These are phyloP conservation scores for Sarocladium brachiariae DNA, from an alignment of 2,329 filamentous ascomycete genomes.

Conservation along the genomic window DNA sequence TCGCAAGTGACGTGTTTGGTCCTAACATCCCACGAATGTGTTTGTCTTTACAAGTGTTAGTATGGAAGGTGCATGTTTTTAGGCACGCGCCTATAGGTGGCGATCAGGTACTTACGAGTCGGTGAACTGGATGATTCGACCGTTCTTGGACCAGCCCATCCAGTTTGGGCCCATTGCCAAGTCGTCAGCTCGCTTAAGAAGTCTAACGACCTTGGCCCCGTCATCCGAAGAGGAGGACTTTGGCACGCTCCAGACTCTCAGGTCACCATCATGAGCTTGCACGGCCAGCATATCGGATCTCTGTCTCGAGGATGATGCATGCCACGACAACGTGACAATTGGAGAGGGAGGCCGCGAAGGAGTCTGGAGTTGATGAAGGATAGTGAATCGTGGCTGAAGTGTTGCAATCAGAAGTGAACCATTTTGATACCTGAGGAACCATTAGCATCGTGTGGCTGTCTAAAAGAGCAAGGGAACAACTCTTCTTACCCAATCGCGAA, in stretches of 20 bases:
- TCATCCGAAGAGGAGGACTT: conserved; percentile 68
- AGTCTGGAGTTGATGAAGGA: conserved; percentile 78
- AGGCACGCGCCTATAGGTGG: conserved; percentile 39
- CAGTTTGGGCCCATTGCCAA: conserved; percentile 74
- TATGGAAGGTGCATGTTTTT: conserved; percentile 23
- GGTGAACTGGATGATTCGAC: conserved; percentile 85
- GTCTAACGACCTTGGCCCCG: conserved; percentile 79
- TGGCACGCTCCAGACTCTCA: conserved; percentile 93
- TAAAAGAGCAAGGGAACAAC: not conserved
- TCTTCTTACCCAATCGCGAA: conserved; percentile 82
- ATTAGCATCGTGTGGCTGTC: conserved; percentile 11
- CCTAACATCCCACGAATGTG: conserved; percentile 90
- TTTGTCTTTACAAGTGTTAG: conserved; percentile 57
- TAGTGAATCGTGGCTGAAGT: conserved; percentile 85
- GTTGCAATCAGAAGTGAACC: conserved; percentile 87
- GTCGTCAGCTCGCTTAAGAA: conserved; percentile 73
- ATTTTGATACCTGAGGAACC: conserved; percentile 70
- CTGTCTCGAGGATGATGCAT: conserved; percentile 90
- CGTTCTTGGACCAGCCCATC: conserved; percentile 98
- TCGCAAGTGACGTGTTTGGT: conserved; percentile 97
- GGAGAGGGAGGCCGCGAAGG: conserved; percentile 79
- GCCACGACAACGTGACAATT: conserved; percentile 84
- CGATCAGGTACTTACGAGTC: conserved; percentile 62
- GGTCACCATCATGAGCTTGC: conserved; percentile 84
- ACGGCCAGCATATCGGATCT: conserved; percentile 97